Base-by-base conservation (phyloP, 2,329 filamentous ascomycete genomes). In the Daldinia eschscholtzii region DNA sequence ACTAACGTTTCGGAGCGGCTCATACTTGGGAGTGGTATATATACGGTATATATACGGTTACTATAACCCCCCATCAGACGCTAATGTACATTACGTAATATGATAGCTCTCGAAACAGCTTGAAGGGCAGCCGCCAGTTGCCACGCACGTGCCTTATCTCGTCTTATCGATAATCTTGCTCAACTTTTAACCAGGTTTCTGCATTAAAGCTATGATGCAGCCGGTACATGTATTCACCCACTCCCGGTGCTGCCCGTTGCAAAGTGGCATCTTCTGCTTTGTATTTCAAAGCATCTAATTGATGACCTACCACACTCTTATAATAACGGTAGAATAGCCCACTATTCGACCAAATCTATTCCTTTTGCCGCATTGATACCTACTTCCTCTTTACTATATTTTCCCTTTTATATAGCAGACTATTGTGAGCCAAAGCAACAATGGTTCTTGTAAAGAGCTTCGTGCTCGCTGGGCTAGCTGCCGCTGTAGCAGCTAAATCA, bases 401-500 rank as follows among this genome's bases (percentile, higher is more conserved):
- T 61, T 42, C 69, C 30, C 33, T 63, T 37, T 52, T 20, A 39
- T 57, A 57, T 42, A 13, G 15, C 18, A 28, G 15, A 39, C 20
- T 20, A 62, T 64, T 63, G 44, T 62, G 56, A 68, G 50, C 61
- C 56, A 63, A 48, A 57, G 33, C 53, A 61, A 57, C 60, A 62
- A 73, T 88, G 86, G 86, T 88, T 76, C 81, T 87, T 64, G 73
- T 90, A 73, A 89, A 88, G 84, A 86, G 85, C 82, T 83, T 90
- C 76, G 79, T 88, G 80, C 80, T 89, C 80, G 82, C 84, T 72
- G 84, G 85, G 70, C 80, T 90, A 50, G 83, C 86, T 60, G 82
- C 84, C 71, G 83, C 82, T 33, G 88, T 86, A 65, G 84, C 88
- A 68, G 91, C 92, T 76, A 89, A 90, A 76, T 96, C 93, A 63